Evolutionary conservation across 179 eudicot genomes (phyloP), one percentile per base, ranked within the genome.

Genomic region (Vitellaria paradoxa): DNA sequence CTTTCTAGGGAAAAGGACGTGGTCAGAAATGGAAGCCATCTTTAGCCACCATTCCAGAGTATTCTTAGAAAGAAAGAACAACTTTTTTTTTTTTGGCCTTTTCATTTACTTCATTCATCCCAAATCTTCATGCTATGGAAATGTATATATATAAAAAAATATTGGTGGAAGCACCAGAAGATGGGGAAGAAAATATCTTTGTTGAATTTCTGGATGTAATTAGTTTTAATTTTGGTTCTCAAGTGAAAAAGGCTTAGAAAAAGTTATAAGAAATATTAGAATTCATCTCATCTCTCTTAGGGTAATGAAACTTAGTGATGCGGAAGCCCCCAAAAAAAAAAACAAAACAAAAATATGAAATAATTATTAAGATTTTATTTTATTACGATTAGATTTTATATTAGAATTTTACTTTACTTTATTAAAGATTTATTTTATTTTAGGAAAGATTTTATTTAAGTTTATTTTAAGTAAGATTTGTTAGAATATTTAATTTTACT

Each of bases 41-140:
- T 65, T 80, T 89, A 49, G 83, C 84, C 72, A 88, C 89, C 70
- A 84, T 90, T 75, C 72, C 77, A 21, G 92, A 92, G 77, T 86
- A 84, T 45, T 30, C 10, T 68, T 30, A 52, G 40, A 21, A 57
- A 18, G 23, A 24, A 13, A 15, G 9, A 21, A 8, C 1, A 2
- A 26, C n/a, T 26, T 13, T 60, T 42, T 17, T 42, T 42, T 42
- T 42, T 42, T 42, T 42, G 45, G 45, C 45, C 60, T 68, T 23
- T 68, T 78, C 46, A 23, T 55, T 46, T 56, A 68, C 70, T 56
- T 23, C 63, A 70, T 83, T 85, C 92, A 68, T 82, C 89, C 88
- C 85, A 76, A 73, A 78, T 82, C 79, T 80, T 84, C 69, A 20
- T 17, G 67, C 50, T 9, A 20, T 6, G 56, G 64, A 17, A 30